These are phyloP conservation scores for Polytrichum commune DNA, from an alignment of 225 moss, liverwort and hornwort species.

Conservation along the genomic window DNA sequence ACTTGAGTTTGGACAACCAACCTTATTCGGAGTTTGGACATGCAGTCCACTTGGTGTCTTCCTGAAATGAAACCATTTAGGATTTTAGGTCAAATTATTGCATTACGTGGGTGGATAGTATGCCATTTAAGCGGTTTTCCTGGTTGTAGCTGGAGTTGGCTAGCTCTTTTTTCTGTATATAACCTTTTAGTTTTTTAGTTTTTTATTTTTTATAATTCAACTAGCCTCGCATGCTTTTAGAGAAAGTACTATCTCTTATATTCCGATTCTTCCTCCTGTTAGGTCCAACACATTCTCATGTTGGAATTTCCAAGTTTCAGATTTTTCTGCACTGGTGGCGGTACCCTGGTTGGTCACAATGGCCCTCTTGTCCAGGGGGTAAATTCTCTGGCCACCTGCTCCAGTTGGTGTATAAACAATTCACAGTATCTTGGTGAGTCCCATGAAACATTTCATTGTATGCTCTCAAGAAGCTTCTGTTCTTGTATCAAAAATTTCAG, in stretches of 20 bases:
- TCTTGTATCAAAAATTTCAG: no score
- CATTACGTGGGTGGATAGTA: neutral
- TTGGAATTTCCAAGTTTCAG: conserved; percentile 10
- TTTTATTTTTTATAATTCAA: neutral
- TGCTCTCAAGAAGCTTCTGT: no score
- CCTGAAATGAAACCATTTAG: no score
- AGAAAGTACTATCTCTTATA: conserved; percentile 1
- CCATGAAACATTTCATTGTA: no score
- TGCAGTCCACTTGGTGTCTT: neutral
- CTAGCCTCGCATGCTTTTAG: neutral
- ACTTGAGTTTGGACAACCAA: conserved; percentile 5
- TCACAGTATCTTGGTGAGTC: conserved; percentile 16
- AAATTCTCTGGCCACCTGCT: conserved; percentile 29
- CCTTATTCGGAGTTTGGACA: neutral
- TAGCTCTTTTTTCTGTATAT: conserved; percentile 8
- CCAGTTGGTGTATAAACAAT: conserved; percentile 26
- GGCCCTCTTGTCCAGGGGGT: conserved; percentile 29
- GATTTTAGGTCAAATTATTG: no score
- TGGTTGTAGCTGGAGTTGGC: conserved; percentile 7
- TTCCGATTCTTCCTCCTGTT: conserved; percentile 10
- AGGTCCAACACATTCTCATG: conserved; percentile 21
- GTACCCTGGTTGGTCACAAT: conserved; percentile 9
- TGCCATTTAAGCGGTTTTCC: conserved; percentile 6
- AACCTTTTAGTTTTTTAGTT: conserved; percentile 12
- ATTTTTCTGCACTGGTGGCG: conserved; percentile 19